Evolutionary conservation across 2,329 filamentous ascomycete genomes (phyloP).

Genomic region (Arthrobotrys pseudoclavata): DNA sequence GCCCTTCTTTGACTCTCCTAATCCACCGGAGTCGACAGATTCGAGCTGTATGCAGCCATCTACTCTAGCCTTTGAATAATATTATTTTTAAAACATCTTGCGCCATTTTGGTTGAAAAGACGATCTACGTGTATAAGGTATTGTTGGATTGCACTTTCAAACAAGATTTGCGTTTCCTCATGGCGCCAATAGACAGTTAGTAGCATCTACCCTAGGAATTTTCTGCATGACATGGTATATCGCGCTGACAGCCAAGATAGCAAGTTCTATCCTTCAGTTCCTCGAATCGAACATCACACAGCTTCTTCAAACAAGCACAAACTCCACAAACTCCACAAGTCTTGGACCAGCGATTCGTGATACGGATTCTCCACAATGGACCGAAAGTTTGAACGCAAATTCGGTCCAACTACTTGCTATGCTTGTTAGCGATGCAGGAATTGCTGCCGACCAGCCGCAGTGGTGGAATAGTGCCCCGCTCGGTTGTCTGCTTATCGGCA

Average conservation of each 20-base stretch:
- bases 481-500: slow-evolving; percentile 47
- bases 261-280: slow-evolving; percentile 18
- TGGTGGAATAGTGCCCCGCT: slow-evolving; percentile 51
- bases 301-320: background rate
- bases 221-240: slow-evolving; percentile 8
- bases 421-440: slow-evolving; percentile 52
- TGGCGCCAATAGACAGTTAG: slow-evolving; percentile 29
- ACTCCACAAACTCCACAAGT: slow-evolving; percentile 32
- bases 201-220: background rate
- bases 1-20: background rate
- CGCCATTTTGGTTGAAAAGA: background rate
- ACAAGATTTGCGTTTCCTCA: background rate
- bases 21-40: background rate
- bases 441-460: slow-evolving; percentile 43
- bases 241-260: slow-evolving; percentile 13
- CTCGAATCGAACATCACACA: slow-evolving; percentile 29
- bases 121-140: slow-evolving; percentile 3
- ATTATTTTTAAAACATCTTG: background rate
- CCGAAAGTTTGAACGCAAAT: slow-evolving; percentile 47
- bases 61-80: background rate
- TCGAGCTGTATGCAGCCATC: background rate
- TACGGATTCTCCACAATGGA: slow-evolving; percentile 36
- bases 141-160: background rate
- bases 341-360: slow-evolving; percentile 8
- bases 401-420: slow-evolving; percentile 52